Evolutionary conservation across 164 flowering plant species (phyloP).

Genomic region (Umbellularia californica): DNA sequence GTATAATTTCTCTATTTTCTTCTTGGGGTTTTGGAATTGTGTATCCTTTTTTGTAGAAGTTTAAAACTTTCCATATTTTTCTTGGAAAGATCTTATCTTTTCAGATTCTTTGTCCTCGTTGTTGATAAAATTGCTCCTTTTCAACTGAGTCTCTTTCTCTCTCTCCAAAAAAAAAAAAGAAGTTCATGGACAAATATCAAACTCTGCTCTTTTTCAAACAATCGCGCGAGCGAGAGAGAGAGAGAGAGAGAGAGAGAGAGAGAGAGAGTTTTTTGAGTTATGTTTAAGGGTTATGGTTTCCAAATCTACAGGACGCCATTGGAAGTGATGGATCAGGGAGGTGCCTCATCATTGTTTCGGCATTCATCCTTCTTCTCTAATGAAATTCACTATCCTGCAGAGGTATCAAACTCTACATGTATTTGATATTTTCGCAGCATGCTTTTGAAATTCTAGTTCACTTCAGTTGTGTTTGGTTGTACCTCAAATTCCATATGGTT

Average conservation of each 20-base stretch:
- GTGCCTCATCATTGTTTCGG: slow-evolving; percentile 21
- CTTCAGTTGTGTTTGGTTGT: too few species aligned
- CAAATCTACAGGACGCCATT: slow-evolving; percentile 34
- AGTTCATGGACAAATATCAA: neutral
- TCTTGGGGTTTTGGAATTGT: neutral
- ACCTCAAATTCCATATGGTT: too few species aligned
- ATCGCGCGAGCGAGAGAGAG: neutral
- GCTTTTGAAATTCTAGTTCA: too few species aligned
- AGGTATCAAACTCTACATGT: slow-evolving; percentile 28
- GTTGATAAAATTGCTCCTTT: neutral
- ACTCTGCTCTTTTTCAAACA: neutral
- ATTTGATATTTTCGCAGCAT: neutral
- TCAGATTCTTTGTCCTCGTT: neutral
- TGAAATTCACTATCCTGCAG: slow-evolving; percentile 34
- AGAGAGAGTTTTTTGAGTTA: neutral
- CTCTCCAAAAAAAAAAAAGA: too few species aligned
- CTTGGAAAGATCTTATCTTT: too few species aligned
- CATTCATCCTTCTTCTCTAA: slow-evolving; percentile 37
- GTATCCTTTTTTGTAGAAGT: neutral
- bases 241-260: neutral
- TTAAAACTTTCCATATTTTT: too few species aligned
- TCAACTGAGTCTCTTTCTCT: neutral
- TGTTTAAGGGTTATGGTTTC: slow-evolving; percentile 12
- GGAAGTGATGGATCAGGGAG: slow-evolving; percentile 39
- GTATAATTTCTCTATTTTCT: too few species aligned